A percentile compares a stretch with the other conserved stretches of the same genome.
Evolutionary conservation across 768 basidiomycete genomes (phyloP).

Genomic region (Fomitopsis pulvina): DNA sequence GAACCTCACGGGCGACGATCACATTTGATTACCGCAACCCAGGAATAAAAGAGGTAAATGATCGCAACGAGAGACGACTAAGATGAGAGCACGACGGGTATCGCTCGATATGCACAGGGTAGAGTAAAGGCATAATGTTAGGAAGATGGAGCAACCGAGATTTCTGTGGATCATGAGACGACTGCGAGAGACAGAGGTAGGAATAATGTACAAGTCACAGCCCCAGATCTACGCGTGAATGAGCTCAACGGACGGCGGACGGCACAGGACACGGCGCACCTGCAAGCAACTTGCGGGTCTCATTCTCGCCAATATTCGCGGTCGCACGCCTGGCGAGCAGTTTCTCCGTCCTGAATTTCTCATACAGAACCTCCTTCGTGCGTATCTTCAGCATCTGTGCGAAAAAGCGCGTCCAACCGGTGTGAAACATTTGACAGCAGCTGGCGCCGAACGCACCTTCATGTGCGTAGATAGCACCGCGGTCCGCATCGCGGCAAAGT

Average conservation of each 20-base stretch:
- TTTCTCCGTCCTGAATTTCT: constrained; percentile 89
- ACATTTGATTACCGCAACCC: background rate
- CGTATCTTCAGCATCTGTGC: constrained; percentile 69
- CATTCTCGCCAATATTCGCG: constrained; percentile 66
- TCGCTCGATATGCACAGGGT: background rate
- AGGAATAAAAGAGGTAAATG: background rate
- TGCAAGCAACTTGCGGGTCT: constrained; percentile 66
- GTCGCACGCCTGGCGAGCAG: constrained; percentile 82
- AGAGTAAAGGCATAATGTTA: background rate
- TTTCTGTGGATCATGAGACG: background rate
- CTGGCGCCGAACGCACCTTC: constrained; percentile 42
- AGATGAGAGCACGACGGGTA: background rate
- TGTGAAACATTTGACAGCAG: background rate
- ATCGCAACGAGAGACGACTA: background rate
- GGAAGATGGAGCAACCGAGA: background rate
- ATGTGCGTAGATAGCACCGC: constrained; percentile 81
- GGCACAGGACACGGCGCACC: constrained; percentile 33
- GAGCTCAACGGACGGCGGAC: background rate
- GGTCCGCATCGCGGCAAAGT: constrained; percentile 80
- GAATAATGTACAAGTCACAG: constrained; percentile 5
- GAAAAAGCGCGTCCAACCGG: background rate
- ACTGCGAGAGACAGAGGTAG: background rate
- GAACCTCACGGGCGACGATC: background rate
- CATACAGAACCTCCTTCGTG: constrained; percentile 88
- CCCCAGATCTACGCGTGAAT: constrained; percentile 12